Conservation (phyloP, 2,329 filamentous ascomycete genomes). For the Microcera coccophila region DNA sequence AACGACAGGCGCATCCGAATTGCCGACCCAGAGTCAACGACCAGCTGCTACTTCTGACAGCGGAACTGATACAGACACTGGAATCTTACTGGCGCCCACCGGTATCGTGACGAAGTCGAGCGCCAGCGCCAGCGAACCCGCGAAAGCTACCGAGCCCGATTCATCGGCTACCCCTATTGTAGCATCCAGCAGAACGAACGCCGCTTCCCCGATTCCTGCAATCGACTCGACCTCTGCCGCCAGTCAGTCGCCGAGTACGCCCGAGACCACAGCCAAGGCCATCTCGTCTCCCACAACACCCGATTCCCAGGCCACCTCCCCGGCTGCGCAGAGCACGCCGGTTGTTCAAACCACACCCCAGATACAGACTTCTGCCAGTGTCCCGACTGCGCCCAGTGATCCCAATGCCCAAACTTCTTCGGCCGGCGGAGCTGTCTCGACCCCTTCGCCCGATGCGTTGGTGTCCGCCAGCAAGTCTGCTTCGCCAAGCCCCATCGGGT, state of each 20-base stretch:
- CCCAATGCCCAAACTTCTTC: no score
- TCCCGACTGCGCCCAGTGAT: not conserved
- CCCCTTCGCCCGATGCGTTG: no score
- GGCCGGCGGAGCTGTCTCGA: no score
- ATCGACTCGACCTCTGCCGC: slow-evolving; percentile 1
- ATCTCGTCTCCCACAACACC: not conserved
- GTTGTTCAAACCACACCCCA: no score
- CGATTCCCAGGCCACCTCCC: not conserved
- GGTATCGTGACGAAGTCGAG: slow-evolving; percentile 15
- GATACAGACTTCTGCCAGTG: no score
- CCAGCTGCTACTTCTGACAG: slow-evolving; percentile 1
- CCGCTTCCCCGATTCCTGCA: not conserved
- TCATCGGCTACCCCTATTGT: not conserved
- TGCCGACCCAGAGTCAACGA: slow-evolving; percentile 10
- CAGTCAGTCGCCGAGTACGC: slow-evolving; percentile 5
- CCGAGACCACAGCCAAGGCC: slow-evolving; percentile 6
- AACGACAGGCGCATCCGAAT: slow-evolving; percentile 9
- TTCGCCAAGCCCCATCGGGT: slow-evolving; percentile 20
- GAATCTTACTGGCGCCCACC: slow-evolving; percentile 25
- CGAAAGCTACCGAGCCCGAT: not conserved
- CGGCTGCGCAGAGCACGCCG: no score
- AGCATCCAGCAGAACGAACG: not conserved
- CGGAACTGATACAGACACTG: slow-evolving; percentile 17
- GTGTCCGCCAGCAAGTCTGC: not conserved
- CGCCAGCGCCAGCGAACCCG: not conserved